These are phyloP conservation scores for Platanus orientalis DNA, from an alignment of 164 flowering plant species.

Conservation along the genomic window DNA sequence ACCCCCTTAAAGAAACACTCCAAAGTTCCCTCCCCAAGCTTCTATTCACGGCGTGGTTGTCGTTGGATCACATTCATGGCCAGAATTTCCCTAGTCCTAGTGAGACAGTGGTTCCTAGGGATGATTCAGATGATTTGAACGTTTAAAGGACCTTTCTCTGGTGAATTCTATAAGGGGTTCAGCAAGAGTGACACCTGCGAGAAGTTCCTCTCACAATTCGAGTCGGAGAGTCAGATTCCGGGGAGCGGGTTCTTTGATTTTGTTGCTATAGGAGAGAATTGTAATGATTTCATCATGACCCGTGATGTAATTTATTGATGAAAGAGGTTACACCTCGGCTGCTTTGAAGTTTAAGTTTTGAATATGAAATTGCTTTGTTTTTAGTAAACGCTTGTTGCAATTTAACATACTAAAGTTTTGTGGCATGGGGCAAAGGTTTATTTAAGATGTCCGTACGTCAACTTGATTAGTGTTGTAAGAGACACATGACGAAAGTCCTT, in stretches of 20 bases:
- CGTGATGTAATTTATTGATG: constrained; percentile 27
- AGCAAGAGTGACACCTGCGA: background rate
- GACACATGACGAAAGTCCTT: no score
- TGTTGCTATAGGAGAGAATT: constrained; percentile 27
- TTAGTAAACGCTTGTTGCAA: no score
- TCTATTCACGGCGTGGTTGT: constrained; percentile 72
- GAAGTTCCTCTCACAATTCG: constrained; percentile 21
- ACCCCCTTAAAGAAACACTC: constrained; percentile 7
- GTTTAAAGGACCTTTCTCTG: constrained; percentile 14
- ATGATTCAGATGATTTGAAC: constrained; percentile 8
- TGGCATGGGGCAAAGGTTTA: no score
- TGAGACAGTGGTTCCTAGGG: constrained; percentile 2
- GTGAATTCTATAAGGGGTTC: constrained; percentile 17
- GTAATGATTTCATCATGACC: constrained; percentile 24
- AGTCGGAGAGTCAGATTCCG: constrained; percentile 23
- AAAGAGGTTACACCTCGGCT: background rate
- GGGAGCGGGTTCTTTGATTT: constrained; percentile 31
- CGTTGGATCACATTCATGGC: constrained; percentile 19
- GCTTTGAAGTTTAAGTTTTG: no score
- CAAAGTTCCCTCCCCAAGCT: constrained; percentile 45
- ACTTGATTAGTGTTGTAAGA: no score
- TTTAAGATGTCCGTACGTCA: no score
- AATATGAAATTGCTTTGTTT: no score
- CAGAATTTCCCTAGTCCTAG: constrained; percentile 8
- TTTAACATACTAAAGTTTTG: no score